phyloP scores from a whole-genome alignment of 495 filamentous ascomycete genomes.

The Aspergillus egyptiacus region DNA sequence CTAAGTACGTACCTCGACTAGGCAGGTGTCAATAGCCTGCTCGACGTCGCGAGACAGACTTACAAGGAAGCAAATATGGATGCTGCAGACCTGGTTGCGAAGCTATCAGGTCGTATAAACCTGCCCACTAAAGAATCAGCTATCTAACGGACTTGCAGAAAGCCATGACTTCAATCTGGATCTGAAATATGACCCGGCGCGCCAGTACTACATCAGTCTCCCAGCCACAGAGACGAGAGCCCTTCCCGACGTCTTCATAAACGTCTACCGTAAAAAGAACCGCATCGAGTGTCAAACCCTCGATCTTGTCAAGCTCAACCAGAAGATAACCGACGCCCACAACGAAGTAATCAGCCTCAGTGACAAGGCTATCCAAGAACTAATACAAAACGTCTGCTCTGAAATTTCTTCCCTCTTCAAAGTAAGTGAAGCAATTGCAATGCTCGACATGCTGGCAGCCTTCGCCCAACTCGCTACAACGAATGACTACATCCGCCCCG shows the following conservation, averaged over 20 bases:
- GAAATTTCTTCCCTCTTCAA: constrained; percentile 68
- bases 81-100: constrained; percentile 61
- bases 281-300: constrained; percentile 81
- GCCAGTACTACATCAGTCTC: constrained; percentile 78
- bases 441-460: constrained; percentile 83
- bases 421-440: constrained; percentile 78
- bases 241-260: constrained; percentile 71
- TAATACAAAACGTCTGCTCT: constrained; percentile 60
- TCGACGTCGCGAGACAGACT: constrained; percentile 80
- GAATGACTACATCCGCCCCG: constrained; percentile 75
- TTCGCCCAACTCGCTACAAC: constrained; percentile 75
- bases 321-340: constrained; percentile 69
- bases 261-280: constrained; percentile 63
- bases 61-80: constrained; percentile 82
- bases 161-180: constrained; percentile 56
- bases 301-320: constrained; percentile 69
- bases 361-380: constrained; percentile 56
- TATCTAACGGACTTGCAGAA: constrained; percentile 39
- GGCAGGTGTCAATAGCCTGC: constrained; percentile 77
- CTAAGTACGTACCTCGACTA: constrained; percentile 20
- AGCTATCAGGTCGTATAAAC: constrained; percentile 48
- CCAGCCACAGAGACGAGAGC: constrained; percentile 53
- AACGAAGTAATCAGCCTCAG: constrained; percentile 77
- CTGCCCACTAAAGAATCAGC: neutral
- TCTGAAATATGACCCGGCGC: constrained; percentile 66